phyloP scores from a whole-genome alignment of 164 flowering plant genomes.

The Umbilicus rupestris region DNA sequence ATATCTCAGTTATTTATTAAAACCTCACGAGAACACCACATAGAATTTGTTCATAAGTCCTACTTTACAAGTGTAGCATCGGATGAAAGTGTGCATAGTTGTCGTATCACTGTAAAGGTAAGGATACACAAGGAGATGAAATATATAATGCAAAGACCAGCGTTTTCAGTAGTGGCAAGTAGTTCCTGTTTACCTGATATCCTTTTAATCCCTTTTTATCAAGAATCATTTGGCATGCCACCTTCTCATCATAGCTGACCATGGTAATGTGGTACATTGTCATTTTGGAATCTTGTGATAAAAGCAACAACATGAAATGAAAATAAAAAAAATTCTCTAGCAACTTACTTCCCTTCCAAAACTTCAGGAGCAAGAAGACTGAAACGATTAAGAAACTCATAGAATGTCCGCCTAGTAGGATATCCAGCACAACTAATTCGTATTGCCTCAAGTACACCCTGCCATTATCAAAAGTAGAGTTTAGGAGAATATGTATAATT shows the following conservation, averaged over 20 bases:
- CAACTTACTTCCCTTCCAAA: conserved; percentile 80
- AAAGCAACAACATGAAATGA: neutral
- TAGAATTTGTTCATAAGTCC: neutral
- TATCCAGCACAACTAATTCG: conserved; percentile 99
- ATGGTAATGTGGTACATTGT: neutral
- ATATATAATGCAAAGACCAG: no score
- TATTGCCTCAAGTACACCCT: conserved; percentile 99
- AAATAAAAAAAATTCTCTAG: neutral
- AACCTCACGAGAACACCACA: neutral
- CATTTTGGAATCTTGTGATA: neutral
- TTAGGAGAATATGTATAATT: neutral
- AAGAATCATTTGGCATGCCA: conserved; percentile 85
- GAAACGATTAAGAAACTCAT: conserved; percentile 89
- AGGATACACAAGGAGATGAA: no score
- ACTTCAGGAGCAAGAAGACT: conserved; percentile 96
- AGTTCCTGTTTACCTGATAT: conserved; percentile 47
- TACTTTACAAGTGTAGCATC: no score
- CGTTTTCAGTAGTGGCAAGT: neutral
- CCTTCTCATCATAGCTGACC: conserved; percentile 74
- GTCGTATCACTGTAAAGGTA: no score
- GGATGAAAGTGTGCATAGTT: no score
- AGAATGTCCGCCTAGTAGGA: conserved; percentile 91
- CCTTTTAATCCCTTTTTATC: conserved; percentile 83
- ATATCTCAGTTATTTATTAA: neutral
- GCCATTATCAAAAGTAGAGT: neutral